These are phyloP conservation scores for Metschnikowia cubensis DNA, from an alignment of 805 yeast genomes.

Conservation along the genomic window DNA sequence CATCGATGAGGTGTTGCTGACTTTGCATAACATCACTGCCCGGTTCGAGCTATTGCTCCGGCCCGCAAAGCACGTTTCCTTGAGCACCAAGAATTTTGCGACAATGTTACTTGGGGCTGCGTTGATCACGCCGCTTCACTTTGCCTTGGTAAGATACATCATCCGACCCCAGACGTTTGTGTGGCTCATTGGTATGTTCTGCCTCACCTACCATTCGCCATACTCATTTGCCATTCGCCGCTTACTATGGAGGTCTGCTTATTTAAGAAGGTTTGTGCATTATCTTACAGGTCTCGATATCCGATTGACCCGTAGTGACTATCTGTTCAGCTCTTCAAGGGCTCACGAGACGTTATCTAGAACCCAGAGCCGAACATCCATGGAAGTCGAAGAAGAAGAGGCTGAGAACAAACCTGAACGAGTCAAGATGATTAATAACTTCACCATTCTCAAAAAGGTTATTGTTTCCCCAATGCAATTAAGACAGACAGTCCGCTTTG, in stretches of 20 bases:
- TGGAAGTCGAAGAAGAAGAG: slow-evolving; percentile 6
- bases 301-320: slow-evolving; percentile 12
- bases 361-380: slow-evolving; percentile 10
- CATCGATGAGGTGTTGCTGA: slow-evolving; percentile 47
- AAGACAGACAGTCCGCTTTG: slow-evolving; percentile 48
- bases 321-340: background rate
- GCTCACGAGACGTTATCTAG: slow-evolving; percentile 16
- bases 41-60: slow-evolving; percentile 39
- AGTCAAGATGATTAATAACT: slow-evolving; percentile 29
- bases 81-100: slow-evolving; percentile 24
- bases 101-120: slow-evolving; percentile 28
- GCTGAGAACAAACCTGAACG: slow-evolving; percentile 5
- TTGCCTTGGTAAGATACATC: slow-evolving; percentile 29
- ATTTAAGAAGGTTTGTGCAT: slow-evolving; percentile 34
- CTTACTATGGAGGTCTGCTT: slow-evolving; percentile 48
- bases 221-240: slow-evolving; percentile 44
- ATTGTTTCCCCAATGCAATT: slow-evolving; percentile 39
- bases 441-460: slow-evolving; percentile 36
- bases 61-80: slow-evolving; percentile 33
- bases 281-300: slow-evolving; percentile 41
- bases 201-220: slow-evolving; percentile 45
- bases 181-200: slow-evolving; percentile 35
- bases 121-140: slow-evolving; percentile 43
- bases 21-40: slow-evolving; percentile 42
- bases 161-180: slow-evolving; percentile 31